Conservation (phyloP, 2,329 filamentous ascomycete species). For the Coniosporium uncinatum region DNA sequence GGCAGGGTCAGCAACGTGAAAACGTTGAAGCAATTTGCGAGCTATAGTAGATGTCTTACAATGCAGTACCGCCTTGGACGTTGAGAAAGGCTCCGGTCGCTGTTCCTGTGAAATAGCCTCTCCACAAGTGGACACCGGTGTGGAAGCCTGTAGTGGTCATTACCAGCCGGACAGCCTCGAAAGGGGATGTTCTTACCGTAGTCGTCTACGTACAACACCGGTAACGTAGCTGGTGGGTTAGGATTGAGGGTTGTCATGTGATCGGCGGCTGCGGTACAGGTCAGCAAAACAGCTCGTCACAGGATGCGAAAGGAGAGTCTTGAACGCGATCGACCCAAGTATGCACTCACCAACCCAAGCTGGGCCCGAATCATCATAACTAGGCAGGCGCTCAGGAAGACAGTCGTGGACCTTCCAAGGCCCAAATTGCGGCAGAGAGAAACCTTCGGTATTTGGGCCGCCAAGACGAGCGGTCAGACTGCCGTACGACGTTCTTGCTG, state of each 20-base stretch:
- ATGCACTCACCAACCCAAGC: conserved; percentile 38
- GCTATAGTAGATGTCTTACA: no score
- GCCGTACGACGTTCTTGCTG: conserved; percentile 24
- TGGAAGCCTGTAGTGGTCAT: no score
- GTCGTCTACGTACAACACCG: conserved; percentile 59
- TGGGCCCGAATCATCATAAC: conserved; percentile 35
- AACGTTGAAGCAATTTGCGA: no score
- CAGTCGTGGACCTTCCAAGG: conserved; percentile 42
- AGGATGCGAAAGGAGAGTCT: no score
- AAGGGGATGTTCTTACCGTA: no score
- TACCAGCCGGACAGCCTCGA: no score
- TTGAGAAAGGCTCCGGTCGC: conserved; percentile 51
- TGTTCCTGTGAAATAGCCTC: conserved; percentile 61
- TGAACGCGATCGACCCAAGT: no score
- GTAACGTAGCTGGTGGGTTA: conserved; percentile 26
- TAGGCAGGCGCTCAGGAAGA: conserved; percentile 38
- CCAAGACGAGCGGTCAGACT: conserved; percentile 23
- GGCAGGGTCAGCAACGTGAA: no score
- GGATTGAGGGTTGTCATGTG: conserved; percentile 28
- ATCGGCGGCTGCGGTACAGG: no score
- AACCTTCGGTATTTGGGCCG: conserved; percentile 13
- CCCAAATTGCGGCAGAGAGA: conserved; percentile 31
- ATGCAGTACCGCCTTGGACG: conserved; percentile 65
- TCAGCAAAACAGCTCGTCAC: no score
- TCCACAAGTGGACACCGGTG: conserved; percentile 62